These are phyloP conservation scores for Ganoderma leucocontextum DNA, from an alignment of 1,284 basidiomycete species.

Conservation along the genomic window DNA sequence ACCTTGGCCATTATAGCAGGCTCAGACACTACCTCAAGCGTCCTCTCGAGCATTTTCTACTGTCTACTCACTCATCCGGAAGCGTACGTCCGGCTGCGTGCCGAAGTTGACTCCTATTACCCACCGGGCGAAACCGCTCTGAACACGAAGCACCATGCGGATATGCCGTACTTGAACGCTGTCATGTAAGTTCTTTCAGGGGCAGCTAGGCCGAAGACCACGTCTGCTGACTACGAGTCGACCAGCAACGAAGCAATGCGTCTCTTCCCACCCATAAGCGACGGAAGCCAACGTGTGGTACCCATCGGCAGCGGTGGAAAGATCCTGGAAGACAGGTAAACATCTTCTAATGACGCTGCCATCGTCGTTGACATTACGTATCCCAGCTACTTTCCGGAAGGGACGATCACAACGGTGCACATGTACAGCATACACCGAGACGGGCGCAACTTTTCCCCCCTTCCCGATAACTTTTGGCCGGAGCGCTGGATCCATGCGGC, in stretches of 20 bases:
- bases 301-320: constrained; percentile 36
- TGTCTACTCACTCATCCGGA: constrained; percentile 37
- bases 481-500: constrained; percentile 42
- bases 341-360: neutral
- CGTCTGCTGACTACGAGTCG: constrained; percentile 15
- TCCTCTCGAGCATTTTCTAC: constrained; percentile 36
- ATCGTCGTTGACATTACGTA: neutral
- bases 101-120: constrained; percentile 43
- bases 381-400: constrained; percentile 40
- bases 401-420: constrained; percentile 39
- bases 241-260: constrained; percentile 67
- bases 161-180: constrained; percentile 45
- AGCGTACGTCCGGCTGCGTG: constrained; percentile 35
- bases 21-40: constrained; percentile 44
- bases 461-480: constrained; percentile 42
- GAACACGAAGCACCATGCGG: constrained; percentile 35
- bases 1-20: constrained; percentile 39
- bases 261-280: constrained; percentile 64
- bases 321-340: constrained; percentile 41
- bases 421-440: constrained; percentile 44
- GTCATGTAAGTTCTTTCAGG: constrained; percentile 38
- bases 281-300: constrained; percentile 58
- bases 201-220: neutral
- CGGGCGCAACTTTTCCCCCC: constrained; percentile 43
- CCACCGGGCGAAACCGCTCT: constrained; percentile 39